These are phyloP conservation scores for Salix caprea DNA, from an alignment of 345 rosid genomes.

Conservation along the genomic window DNA sequence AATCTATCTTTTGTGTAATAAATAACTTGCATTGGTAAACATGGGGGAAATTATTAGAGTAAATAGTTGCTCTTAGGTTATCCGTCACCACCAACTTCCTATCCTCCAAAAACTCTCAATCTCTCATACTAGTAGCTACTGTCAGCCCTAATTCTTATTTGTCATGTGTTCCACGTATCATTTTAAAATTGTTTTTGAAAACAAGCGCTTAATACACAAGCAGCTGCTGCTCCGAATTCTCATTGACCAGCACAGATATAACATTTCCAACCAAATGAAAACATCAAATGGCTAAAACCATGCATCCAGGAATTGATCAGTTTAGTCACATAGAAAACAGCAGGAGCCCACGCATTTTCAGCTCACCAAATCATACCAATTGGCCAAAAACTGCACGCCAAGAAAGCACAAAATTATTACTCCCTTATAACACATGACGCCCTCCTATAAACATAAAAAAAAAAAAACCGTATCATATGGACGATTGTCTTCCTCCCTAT, in stretches of 20 bases:
- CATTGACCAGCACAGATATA: constrained; percentile 7
- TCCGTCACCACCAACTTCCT: constrained; percentile 57
- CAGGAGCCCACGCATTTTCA: constrained; percentile 28
- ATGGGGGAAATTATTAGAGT: background rate
- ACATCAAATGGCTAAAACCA: background rate
- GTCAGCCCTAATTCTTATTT: too few species aligned
- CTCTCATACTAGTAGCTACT: too few species aligned
- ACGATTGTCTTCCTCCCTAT: constrained; percentile 11
- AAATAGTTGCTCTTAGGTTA: constrained; percentile 53
- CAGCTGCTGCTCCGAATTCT: background rate
- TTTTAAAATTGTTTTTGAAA: too few species aligned
- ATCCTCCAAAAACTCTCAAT: constrained; percentile 16
- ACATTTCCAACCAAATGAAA: constrained; percentile 3
- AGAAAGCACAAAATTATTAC: constrained; percentile 21
- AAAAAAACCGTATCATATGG: constrained; percentile 16
- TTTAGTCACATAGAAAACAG: background rate
- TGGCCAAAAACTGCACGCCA: constrained; percentile 47
- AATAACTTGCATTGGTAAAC: background rate
- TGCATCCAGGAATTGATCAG: constrained; percentile 8
- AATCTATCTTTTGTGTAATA: background rate
- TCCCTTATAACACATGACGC: constrained; percentile 30
- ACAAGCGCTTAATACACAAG: background rate
- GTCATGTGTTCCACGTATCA: too few species aligned
- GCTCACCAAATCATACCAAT: constrained; percentile 90
- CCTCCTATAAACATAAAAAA: background rate